Evolutionary conservation across 305 asterid species (phyloP).

Genomic region (Plantago coronopus): DNA sequence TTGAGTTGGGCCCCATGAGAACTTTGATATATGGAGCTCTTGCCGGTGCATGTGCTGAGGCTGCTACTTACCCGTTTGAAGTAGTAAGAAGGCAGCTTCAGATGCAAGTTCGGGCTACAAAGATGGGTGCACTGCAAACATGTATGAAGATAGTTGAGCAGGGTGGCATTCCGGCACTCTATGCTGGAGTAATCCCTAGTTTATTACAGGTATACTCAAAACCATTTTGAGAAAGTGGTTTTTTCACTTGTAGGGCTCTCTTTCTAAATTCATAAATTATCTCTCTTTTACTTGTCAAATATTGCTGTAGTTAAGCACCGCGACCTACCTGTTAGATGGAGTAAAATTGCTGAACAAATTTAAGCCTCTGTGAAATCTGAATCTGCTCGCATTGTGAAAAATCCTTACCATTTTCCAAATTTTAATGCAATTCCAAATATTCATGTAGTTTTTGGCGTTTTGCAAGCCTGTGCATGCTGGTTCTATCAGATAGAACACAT

Average conservation of each 20-base stretch:
- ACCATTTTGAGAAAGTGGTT: not conserved
- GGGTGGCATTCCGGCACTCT: constrained; percentile 86
- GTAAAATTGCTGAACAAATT: not conserved
- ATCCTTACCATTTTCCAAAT: too few relatives aligned
- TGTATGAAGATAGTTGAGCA: constrained; percentile 69
- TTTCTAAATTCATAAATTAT: not conserved
- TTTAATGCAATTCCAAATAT: too few relatives aligned
- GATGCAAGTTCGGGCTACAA: constrained; percentile 79
- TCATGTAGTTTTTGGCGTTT: too few relatives aligned
- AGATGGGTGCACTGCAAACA: constrained; percentile 75
- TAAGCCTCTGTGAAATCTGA: too few relatives aligned
- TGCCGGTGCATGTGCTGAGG: constrained; percentile 94
- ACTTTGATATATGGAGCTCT: constrained; percentile 84
- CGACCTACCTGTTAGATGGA: not conserved
- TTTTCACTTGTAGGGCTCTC: not conserved
- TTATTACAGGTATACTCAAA: constrained; percentile 63
- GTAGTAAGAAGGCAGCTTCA: constrained; percentile 95
- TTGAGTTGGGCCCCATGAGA: constrained; percentile 77
- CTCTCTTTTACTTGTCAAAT: not conserved
- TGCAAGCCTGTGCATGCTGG: too few relatives aligned
- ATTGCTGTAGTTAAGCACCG: not conserved
- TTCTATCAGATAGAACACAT: too few relatives aligned
- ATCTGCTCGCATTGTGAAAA: too few relatives aligned
- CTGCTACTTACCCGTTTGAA: constrained; percentile 97
- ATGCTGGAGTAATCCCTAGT: constrained; percentile 85